A percentile compares a stretch with the other conserved stretches of the same genome.
phyloP scores from a whole-genome alignment of 805 yeast genomes.

The Teunomyces kruisii region DNA sequence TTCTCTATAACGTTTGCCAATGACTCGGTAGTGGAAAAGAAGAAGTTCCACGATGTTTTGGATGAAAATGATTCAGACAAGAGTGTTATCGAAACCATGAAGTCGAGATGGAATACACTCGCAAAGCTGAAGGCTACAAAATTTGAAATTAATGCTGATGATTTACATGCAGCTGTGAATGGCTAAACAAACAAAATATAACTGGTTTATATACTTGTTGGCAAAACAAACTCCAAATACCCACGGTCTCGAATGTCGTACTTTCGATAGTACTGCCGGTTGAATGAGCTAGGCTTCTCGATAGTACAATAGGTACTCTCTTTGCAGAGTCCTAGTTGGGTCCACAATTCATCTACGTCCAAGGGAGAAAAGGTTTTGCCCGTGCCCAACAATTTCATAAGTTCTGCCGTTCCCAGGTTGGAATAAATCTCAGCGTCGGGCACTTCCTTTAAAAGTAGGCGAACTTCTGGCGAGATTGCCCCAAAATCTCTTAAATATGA shows the following conservation, averaged over 20 bases:
- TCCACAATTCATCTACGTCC: constrained; percentile 16
- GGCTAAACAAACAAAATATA: constrained; percentile 3
- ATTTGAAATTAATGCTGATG: constrained; percentile 39
- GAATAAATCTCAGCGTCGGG: constrained; percentile 13
- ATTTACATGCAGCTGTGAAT: constrained; percentile 31
- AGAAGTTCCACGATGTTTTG: constrained; percentile 14
- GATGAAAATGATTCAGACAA: constrained; percentile 21
- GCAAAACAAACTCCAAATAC: constrained; percentile 13
- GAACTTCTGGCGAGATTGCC: constrained; percentile 6
- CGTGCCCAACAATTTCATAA: constrained; percentile 2
- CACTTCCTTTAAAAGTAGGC: constrained; percentile 12
- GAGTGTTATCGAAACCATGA: constrained; percentile 18
- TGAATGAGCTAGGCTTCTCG: constrained; percentile 7
- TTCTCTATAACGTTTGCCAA: constrained; percentile 37
- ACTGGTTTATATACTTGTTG: constrained; percentile 3
- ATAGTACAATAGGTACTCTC: constrained; percentile 1
- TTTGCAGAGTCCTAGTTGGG: constrained; percentile 8
- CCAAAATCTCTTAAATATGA: constrained; percentile 19
- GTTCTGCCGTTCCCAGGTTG: constrained; percentile 11
- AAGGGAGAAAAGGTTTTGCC: not conserved
- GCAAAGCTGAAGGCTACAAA: constrained; percentile 20
- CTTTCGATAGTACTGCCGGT: constrained; percentile 18
- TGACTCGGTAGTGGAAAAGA: constrained; percentile 26
- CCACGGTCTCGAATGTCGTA: constrained; percentile 26
- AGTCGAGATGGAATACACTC: constrained; percentile 13